Percentiles rank a stretch among this genome's conserved stretches.
Evolutionary conservation across 2,329 filamentous ascomycete genomes (phyloP).

Genomic region (Pleomassaria siparia): DNA sequence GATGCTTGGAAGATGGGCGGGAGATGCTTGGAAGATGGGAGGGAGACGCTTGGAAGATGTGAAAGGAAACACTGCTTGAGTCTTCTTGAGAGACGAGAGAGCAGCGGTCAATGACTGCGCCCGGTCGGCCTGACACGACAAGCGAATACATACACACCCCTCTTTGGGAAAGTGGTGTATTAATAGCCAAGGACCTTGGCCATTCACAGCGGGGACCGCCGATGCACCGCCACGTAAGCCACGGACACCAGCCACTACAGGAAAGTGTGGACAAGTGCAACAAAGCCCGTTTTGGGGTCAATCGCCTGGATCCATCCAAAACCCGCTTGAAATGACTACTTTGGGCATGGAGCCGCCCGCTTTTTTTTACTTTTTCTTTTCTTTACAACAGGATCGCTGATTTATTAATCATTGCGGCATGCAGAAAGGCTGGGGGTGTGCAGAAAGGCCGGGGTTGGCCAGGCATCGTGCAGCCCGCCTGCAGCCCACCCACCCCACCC

Average conservation of each 20-base stretch:
- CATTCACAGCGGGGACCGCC: neutral
- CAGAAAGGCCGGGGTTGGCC: slow-evolving; percentile 9
- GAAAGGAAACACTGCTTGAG: no score
- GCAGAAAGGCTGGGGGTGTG: neutral
- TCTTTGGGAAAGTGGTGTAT: slow-evolving; percentile 8
- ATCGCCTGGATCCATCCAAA: slow-evolving; percentile 23
- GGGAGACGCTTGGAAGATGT: no score
- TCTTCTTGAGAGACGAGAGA: no score
- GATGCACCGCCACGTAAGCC: neutral
- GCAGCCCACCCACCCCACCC: no score
- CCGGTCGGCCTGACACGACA: no score
- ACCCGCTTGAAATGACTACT: slow-evolving; percentile 35
- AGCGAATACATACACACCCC: no score
- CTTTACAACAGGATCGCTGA: no score
- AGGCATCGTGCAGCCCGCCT: slow-evolving; percentile 17
- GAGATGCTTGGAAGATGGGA: neutral
- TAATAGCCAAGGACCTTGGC: neutral
- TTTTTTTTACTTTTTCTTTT: no score
- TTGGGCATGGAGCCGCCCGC: slow-evolving; percentile 22
- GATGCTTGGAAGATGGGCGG: slow-evolving; percentile 8
- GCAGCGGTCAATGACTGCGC: slow-evolving; percentile 11
- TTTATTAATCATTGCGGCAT: slow-evolving; percentile 12
- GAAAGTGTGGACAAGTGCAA: no score
- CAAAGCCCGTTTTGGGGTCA: slow-evolving; percentile 27
- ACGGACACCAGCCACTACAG: neutral